Evolutionary conservation across 2,329 filamentous ascomycete genomes (phyloP).

Genomic region (Colletotrichum siamense): DNA sequence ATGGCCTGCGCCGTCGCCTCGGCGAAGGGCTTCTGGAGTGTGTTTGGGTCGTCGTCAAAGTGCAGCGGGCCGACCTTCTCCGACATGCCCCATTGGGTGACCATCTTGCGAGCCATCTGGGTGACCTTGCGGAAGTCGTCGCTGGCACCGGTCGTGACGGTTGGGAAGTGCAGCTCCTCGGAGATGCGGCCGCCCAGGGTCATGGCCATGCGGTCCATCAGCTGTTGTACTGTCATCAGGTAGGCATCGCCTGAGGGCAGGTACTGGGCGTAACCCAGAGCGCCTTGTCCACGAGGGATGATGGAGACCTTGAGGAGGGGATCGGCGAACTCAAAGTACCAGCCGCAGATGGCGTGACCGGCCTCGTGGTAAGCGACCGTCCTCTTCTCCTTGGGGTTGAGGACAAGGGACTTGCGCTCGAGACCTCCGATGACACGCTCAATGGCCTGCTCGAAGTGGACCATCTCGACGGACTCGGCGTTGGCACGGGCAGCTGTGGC

Average conservation of each 20-base stretch:
- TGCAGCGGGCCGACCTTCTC: slow-evolving; percentile 91
- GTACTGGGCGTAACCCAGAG: slow-evolving; percentile 95
- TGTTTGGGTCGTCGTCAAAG: slow-evolving; percentile 83
- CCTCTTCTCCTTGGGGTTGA: slow-evolving; percentile 91
- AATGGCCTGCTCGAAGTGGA: slow-evolving; percentile 95
- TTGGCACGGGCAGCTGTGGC: slow-evolving; percentile 78
- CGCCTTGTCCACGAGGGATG: slow-evolving; percentile 93
- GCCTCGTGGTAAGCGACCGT: slow-evolving; percentile 98
- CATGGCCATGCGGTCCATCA: slow-evolving; percentile 99
- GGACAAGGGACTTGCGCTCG: slow-evolving; percentile 95
- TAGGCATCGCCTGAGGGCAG: slow-evolving; percentile 92
- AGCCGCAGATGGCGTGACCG: slow-evolving; percentile 96
- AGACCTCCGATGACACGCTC: slow-evolving; percentile 96
- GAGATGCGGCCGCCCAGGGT: slow-evolving; percentile 93
- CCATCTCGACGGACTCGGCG: slow-evolving; percentile 82
- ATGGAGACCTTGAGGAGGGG: slow-evolving; percentile 98
- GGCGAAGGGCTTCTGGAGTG: slow-evolving; percentile 92
- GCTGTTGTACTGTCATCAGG: slow-evolving; percentile 91
- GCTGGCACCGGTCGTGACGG: slow-evolving; percentile 91
- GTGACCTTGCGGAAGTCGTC: slow-evolving; percentile 99
- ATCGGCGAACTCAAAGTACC: slow-evolving; percentile 97
- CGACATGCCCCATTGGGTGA: slow-evolving; percentile 99
- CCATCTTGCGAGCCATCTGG: slow-evolving; percentile 94
- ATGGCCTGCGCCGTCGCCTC: slow-evolving; percentile 93
- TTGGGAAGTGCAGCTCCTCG: slow-evolving; percentile 96